Conservation (phyloP, 1,284 basidiomycete species). For the Cryptococcus maquisensis region DNA sequence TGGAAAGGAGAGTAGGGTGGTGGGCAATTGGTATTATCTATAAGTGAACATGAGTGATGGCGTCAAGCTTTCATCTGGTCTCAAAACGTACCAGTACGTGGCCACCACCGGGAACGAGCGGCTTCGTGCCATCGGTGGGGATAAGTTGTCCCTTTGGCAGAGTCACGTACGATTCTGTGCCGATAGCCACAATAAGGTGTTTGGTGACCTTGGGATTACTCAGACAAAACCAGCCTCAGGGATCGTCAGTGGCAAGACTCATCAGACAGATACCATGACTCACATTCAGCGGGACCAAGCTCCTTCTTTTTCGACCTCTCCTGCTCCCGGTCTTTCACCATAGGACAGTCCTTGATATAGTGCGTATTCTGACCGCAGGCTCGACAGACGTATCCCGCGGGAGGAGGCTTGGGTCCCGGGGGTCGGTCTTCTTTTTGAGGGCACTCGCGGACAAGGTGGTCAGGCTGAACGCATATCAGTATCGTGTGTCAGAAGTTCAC, state of each 20-base stretch:
- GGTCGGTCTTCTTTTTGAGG: slow-evolving; percentile 60
- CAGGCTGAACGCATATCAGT: slow-evolving; percentile 52
- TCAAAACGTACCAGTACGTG: slow-evolving; percentile 63
- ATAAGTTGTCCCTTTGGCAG: slow-evolving; percentile 89
- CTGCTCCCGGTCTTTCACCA: slow-evolving; percentile 54
- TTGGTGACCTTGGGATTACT: slow-evolving; percentile 86
- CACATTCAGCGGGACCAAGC: slow-evolving; percentile 60
- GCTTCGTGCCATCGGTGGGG: slow-evolving; percentile 58
- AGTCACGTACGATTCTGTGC: slow-evolving; percentile 85
- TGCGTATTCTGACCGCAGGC: slow-evolving; percentile 79
- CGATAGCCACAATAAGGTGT: slow-evolving; percentile 89
- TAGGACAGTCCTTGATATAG: slow-evolving; percentile 77
- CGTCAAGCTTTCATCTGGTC: not conserved
- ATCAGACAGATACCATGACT: not conserved
- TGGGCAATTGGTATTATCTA: slow-evolving; percentile 73
- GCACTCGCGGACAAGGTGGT: slow-evolving; percentile 81
- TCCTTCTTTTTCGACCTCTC: slow-evolving; percentile 44
- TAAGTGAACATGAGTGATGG: not conserved
- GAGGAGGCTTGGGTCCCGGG: slow-evolving; percentile 67
- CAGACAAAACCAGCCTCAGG: slow-evolving; percentile 84
- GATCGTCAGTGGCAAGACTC: slow-evolving; percentile 2
- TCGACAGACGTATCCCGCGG: slow-evolving; percentile 71
- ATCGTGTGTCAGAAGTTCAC: not conserved
- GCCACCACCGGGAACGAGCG: slow-evolving; percentile 78
- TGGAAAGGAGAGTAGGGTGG: slow-evolving; percentile 60